Conservation (phyloP, 306 rosid species). For the Datisca glomerata region DNA sequence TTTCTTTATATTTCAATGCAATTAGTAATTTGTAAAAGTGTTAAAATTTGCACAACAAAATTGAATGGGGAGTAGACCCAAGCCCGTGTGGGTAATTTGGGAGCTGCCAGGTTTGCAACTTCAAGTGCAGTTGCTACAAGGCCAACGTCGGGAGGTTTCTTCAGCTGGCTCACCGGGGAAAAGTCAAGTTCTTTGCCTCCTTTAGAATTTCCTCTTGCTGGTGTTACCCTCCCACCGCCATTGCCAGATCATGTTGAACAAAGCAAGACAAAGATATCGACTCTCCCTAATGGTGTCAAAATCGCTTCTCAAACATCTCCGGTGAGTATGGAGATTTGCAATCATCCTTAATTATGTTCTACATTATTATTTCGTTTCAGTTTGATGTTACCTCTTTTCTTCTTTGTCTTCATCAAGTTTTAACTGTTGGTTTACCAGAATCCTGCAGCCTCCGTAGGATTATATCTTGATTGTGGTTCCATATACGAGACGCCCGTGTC, state of each 20-base stretch:
- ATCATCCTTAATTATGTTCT: background rate
- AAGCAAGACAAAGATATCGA: slow-evolving; percentile 65
- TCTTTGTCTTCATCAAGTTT: slow-evolving; percentile 11
- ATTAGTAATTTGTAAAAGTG: too few species aligned
- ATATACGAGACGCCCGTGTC: slow-evolving; percentile 67
- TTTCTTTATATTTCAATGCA: too few species aligned
- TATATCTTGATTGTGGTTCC: slow-evolving; percentile 82
- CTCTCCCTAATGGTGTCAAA: slow-evolving; percentile 69
- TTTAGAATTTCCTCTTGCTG: slow-evolving; percentile 43
- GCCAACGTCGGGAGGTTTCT: slow-evolving; percentile 48
- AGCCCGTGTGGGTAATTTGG: slow-evolving; percentile 32
- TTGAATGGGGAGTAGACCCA: background rate
- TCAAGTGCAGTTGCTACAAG: slow-evolving; percentile 45
- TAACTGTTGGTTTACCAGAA: slow-evolving; percentile 36
- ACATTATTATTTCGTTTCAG: background rate
- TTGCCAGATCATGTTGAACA: slow-evolving; percentile 60
- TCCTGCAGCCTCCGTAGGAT: slow-evolving; percentile 84
- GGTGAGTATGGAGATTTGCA: slow-evolving; percentile 26
- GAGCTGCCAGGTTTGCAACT: slow-evolving; percentile 46
- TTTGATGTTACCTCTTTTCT: slow-evolving; percentile 3
- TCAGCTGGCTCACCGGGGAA: slow-evolving; percentile 74
- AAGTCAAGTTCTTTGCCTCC: slow-evolving; percentile 44
- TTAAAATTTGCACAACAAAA: too few species aligned
- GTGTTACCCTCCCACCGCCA: slow-evolving; percentile 48
- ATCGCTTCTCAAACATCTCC: slow-evolving; percentile 68